Base-by-base conservation (phyloP, 257 asterid genomes). In the Solanum virginianum region DNA sequence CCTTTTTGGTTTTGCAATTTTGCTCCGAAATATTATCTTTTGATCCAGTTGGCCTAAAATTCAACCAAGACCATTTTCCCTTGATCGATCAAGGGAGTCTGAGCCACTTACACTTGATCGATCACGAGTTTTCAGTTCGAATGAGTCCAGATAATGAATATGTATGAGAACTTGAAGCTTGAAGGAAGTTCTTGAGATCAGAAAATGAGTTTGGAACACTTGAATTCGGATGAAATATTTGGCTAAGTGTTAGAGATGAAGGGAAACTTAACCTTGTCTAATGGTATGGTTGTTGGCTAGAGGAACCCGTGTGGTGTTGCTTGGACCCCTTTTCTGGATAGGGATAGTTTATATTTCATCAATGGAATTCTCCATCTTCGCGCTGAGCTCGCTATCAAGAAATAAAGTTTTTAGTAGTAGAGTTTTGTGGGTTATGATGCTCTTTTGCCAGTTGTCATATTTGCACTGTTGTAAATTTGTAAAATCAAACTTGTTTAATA, bases 331-430 rank as follows among this genome's bases (percentile, higher is more conserved):
- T 95, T 95, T 85, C 87, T 93, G 60, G 92, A 92, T 1, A 92
- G 88, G 0, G 92, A 92, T 15, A 91, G 97, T 86, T 90, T 91
- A 18, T 93, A 77, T 84, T 95, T 94, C 85, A 91, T 95, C 83
- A 92, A 92, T n/a, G 98, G 92, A 6, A 80, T 90, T 72, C 95
- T 94, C 49, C 97, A 95, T 88, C 94, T 95, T 55, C 91, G 94
- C 86, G 97, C 94, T 2, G 97, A 92, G 89, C 93, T 94, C 32
- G 91, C 94, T 0, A 86, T 93, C 41, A 90, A 88, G 88, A 88
- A 16, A 26, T 77, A 77, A 62, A 13, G 39, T 32, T 32, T 26
- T 26, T 26, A 26, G 29, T 26, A 26, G 0, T 26, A 74, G 56
- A n/a, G n/a, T 12, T 47, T 24, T n/a, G 36, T 74, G 59, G 59